Evolutionary conservation across 495 filamentous ascomycete genomes (phyloP), one percentile per base, ranked within the genome.

Genomic region (Apiosordaria backusii): DNA sequence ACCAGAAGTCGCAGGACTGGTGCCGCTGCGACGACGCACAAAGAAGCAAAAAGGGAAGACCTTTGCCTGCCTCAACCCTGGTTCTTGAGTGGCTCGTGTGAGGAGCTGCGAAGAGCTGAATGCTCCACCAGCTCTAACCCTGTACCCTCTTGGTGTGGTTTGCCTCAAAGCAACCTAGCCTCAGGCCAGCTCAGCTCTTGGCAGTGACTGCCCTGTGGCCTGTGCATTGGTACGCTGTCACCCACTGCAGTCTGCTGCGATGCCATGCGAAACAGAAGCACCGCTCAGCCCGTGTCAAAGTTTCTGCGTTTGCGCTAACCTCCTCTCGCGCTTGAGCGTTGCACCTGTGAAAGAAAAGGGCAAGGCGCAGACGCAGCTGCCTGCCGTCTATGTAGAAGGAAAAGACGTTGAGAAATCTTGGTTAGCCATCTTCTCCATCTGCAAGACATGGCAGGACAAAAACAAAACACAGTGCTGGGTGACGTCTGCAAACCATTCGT

Each of bases 161-260:
- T 45, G 35, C 35, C 35, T 45, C 35, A 45, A 45, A 45, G 35
- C 35, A 45, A 45, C 35, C 35, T 45, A 45, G 16, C 35, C 35
- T 45, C 35, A 45, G 35, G 35, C 35, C 10, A 45, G 35, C 35
- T 45, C 35, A 45, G 35, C 35, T 45, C 35, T 45, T 45, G 35
- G 57, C 57, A 23, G 57, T 59, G 57, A 59, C 26, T 50, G 27
- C 59, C 59, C 29, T 61, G 59, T 40, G 59, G 59, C 59, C 59
- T 61, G 59, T 61, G 59, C 59, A 61, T 61, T 61, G 59, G 59
- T 15, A 27, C 53, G 53, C 19, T 5, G 5, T 22, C 40, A 50
- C 40, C 9, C 53, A 55, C 53, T 55, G 9, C 25, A 25, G 22
- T 27, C 52, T 55, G 52, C n/a, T 55, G 52, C 52, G 52, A 19